Evolutionary conservation across 2,329 filamentous ascomycete species (phyloP), one percentile per base, ranked within the genome.

Genomic region (Fusarium udum): DNA sequence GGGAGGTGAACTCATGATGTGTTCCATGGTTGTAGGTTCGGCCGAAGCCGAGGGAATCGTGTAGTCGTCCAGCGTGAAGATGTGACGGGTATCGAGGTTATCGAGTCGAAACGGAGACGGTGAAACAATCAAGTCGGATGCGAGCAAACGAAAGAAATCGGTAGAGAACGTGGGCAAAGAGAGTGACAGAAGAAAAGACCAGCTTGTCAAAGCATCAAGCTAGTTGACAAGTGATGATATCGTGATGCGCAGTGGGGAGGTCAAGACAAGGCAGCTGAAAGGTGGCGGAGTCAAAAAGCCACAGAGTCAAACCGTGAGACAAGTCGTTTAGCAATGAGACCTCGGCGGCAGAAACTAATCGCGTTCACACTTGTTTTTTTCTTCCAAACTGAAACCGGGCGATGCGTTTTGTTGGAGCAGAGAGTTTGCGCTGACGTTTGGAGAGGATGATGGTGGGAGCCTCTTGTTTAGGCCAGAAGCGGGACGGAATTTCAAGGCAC

Each of bases 51-150:
- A 75, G 70, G 73, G 59, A 49, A 74, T 77, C 65, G 78, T 75
- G 57, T 62, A 66, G 64, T 78, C 75, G 61, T 90, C 88, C 87
- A 89, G 85, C 71, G 80, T 86, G 83, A 74, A 75, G 62, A 68
- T 49, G 55, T 49, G 51, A 53, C n/a, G 32, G 39, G 32, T 56
- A 43, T 57, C n/a, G 39, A 26, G 31, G 28, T 7, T 3, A 22
- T 26, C 13, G 32, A 43, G 70, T 59, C 51, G 51, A 60, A 63
- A 59, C 55, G 52, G 37, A 8, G 49, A 37, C 49, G 49, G 24
- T 53, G 34, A 53, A 39, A 13, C 32, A 36, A 13, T 59, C 61
- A 63, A 43, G 45, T 39, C 31, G 48, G 51, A 48, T 52, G 42
- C 58, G 49, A 60, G 60, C 64, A 64, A 63, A 65, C 73, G 68